Percentiles rank a stretch among this genome's conserved stretches.
Evolutionary conservation across 768 basidiomycete species (phyloP).

Genomic region (Agrocybe praecox): DNA sequence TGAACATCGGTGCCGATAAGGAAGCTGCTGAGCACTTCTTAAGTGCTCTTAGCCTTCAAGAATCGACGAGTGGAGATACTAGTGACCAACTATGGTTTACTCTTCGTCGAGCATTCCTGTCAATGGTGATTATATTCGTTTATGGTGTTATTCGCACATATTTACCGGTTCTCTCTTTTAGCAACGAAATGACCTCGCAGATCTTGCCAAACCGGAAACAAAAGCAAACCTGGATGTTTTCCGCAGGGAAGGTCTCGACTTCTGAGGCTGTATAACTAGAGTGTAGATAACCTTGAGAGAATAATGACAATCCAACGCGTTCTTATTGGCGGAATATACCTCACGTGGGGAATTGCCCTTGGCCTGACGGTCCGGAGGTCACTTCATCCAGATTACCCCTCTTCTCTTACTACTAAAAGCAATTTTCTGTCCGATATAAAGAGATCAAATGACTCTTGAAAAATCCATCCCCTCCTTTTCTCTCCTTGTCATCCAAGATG

Average conservation of each 20-base stretch:
- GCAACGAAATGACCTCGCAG: slow-evolving; percentile 84
- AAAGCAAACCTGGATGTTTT: slow-evolving; percentile 72
- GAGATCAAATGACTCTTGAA: background rate
- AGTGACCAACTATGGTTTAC: slow-evolving; percentile 92
- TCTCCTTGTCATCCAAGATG: background rate
- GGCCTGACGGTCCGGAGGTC: slow-evolving; percentile 1
- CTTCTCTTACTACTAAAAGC: background rate
- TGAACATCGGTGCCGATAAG: slow-evolving; percentile 94
- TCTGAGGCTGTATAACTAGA: slow-evolving; percentile 43
- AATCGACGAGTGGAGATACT: slow-evolving; percentile 65
- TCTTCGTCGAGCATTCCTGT: slow-evolving; percentile 74
- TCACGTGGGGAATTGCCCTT: background rate
- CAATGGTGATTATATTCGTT: slow-evolving; percentile 61
- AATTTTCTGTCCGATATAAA: slow-evolving; percentile 11
- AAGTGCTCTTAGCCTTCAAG: slow-evolving; percentile 80
- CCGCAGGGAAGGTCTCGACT: slow-evolving; percentile 87
- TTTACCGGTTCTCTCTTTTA: slow-evolving; percentile 29
- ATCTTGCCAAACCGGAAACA: slow-evolving; percentile 63
- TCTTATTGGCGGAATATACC: slow-evolving; percentile 23
- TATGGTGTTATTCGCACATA: background rate
- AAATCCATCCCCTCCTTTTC: slow-evolving; percentile 21
- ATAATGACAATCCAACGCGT: slow-evolving; percentile 19
- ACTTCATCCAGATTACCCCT: slow-evolving; percentile 1
- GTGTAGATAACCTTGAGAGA: background rate
- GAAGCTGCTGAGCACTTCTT: slow-evolving; percentile 98